These are phyloP conservation scores for Fomitopsis betulina DNA, from an alignment of 1,284 basidiomycete species.

Conservation along the genomic window DNA sequence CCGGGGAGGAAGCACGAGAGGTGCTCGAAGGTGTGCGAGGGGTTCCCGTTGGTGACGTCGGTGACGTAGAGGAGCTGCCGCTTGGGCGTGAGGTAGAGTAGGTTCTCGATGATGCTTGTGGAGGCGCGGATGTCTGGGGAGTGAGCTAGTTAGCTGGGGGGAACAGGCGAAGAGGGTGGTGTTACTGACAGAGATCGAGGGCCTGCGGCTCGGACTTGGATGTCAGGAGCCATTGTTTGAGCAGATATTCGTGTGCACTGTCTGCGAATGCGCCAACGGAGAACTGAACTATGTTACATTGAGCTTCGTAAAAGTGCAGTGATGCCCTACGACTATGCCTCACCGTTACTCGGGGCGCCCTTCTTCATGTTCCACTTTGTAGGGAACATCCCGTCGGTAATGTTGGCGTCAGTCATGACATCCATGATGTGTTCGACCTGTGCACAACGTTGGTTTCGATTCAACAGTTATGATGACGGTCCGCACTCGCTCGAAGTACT, in stretches of 20 bases:
- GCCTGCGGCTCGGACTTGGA: constrained; percentile 52
- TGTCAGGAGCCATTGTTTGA: constrained; percentile 69
- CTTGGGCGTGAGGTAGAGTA: constrained; percentile 61
- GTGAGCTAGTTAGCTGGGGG: neutral
- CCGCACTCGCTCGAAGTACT: constrained; percentile 45
- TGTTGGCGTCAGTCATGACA: constrained; percentile 39
- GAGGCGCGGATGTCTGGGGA: constrained; percentile 55
- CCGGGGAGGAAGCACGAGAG: constrained; percentile 78
- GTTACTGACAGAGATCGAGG: constrained; percentile 55
- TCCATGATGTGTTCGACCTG: constrained; percentile 51
- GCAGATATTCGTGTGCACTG: constrained; percentile 73
- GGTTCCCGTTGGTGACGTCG: constrained; percentile 23
- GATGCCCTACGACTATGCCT: constrained; percentile 9
- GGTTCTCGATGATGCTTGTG: constrained; percentile 55
- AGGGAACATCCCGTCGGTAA: constrained; percentile 54
- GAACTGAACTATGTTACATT: constrained; percentile 22
- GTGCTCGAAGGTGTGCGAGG: constrained; percentile 63
- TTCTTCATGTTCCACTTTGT: constrained; percentile 43
- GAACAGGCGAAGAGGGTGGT: neutral
- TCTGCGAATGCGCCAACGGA: constrained; percentile 64
- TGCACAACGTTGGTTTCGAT: neutral
- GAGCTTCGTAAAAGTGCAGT: neutral
- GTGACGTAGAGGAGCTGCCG: constrained; percentile 58
- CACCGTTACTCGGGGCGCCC: constrained; percentile 38
- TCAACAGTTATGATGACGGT: neutral